Percentiles rank a stretch among this genome's conserved stretches.
Conservation (phyloP, 164 flowering plant genomes). For the Warburgia ugandensis region DNA sequence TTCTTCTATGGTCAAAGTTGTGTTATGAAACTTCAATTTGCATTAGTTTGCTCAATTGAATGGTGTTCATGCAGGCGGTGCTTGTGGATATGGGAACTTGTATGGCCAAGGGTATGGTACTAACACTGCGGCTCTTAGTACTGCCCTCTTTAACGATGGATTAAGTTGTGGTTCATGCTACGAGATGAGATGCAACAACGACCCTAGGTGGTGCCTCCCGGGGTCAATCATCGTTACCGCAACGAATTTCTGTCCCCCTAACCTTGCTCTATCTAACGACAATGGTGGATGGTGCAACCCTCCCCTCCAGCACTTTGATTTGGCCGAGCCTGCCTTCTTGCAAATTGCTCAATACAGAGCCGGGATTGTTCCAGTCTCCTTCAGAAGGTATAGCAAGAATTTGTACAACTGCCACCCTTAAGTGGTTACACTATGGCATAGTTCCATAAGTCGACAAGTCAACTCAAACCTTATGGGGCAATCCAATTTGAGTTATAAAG, state of each 20-base stretch:
- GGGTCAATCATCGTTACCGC: slow-evolving; percentile 67
- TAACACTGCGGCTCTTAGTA: slow-evolving; percentile 70
- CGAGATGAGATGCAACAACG: slow-evolving; percentile 54
- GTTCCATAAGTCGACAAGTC: too few relatives aligned
- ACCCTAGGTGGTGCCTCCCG: slow-evolving; percentile 52
- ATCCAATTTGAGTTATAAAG: too few relatives aligned
- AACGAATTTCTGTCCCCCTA: slow-evolving; percentile 84
- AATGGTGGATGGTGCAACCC: slow-evolving; percentile 71
- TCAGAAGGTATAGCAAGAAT: slow-evolving; percentile 49
- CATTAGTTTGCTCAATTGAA: neutral
- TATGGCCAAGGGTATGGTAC: slow-evolving; percentile 80
- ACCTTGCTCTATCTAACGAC: slow-evolving; percentile 20
- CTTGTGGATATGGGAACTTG: slow-evolving; percentile 81
- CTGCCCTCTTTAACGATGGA: slow-evolving; percentile 68
- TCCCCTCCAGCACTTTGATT: slow-evolving; percentile 71
- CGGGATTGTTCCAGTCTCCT: slow-evolving; percentile 73
- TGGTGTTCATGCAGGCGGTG: slow-evolving; percentile 61
- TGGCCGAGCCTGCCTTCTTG: slow-evolving; percentile 70
- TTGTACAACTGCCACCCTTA: too few relatives aligned
- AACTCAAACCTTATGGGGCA: too few relatives aligned
- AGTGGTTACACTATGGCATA: too few relatives aligned
- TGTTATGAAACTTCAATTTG: neutral
- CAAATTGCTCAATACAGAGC: slow-evolving; percentile 61
- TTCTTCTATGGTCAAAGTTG: too few relatives aligned
- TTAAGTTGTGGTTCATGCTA: slow-evolving; percentile 72